Base-by-base conservation (phyloP, 2,329 filamentous ascomycete species). In the Alternaria sp. region DNA sequence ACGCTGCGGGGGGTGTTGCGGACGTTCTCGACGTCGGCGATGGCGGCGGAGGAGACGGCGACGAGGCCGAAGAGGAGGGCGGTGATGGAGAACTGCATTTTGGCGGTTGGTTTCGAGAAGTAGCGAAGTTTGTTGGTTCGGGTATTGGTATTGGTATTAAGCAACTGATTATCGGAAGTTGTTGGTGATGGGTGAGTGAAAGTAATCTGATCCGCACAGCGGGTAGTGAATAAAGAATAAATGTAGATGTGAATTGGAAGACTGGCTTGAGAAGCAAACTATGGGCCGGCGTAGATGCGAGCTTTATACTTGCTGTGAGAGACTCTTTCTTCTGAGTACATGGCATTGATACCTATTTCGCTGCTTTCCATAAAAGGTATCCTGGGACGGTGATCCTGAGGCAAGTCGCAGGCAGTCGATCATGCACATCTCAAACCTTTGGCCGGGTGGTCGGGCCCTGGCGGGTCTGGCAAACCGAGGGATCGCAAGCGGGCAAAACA, bases 51-150 rank as follows among this genome's bases (percentile, higher is more conserved):
- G 14, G 67, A 68, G 61, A 70, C 51, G 65, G 67, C 67, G 26
- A 64, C 44, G 26, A 70, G 65, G 59, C 67, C 67, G 61, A 70
- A 66, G 60, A 68, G 65, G 63, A 64, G 45, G 51, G 65, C 65
- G 28, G 60, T 55, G 60, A 66, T 56, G 28, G 60, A 66, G 57
- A 67, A 66, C 49, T 65, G 60, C 63, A 66, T 60, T 3, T 60
- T 55, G 49, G 41, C 21, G 49, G 18, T 62, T 8, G 30, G 28
- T 6, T 33, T 33, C 28, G 55, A 3, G 30, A 47, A 60, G n/a
- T 57, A n/a, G 33, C 0, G 30, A 33, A 33, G 30, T 33, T 33
- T 33, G 30, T 28, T 62, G 33, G 37, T n/a, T 41, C n/a, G n/a
- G n/a, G n/a, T n/a, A n/a, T n/a, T n/a, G 15, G 25, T 54, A 25